Base-by-base conservation (phyloP, 805 yeast genomes). In the Yarrowia phangngaensis region DNA sequence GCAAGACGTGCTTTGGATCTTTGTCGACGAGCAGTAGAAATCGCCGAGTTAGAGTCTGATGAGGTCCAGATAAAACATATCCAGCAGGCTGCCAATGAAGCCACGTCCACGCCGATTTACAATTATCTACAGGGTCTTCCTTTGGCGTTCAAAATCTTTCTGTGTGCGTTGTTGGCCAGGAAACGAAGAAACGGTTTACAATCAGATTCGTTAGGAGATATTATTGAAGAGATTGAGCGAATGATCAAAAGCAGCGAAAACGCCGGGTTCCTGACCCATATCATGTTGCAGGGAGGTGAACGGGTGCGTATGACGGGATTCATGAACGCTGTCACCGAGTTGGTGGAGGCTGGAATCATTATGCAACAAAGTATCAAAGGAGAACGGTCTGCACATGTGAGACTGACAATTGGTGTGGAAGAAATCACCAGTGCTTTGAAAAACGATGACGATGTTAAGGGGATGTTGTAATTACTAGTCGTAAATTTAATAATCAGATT, bases 1-100 rank as follows among this genome's bases (percentile, higher is more conserved):
- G 98, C 97, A 1, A 73, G 99, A 59, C 71, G 97, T 52, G 97
- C 95, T 0, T 69, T 92, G 50, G 83, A 83, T 51, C 84, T 92
- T 17, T 84, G 96, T 60, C 74, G 89, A 28, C 70, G 97, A 51
- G 96, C 97, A 0, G 82, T 89, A 6, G 96, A 87, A 60, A 71
- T 89, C 22, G 95, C 95, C 0, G 94, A 86, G 59, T 59, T 65
- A 24, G 84, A 80, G 15, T 52, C 22, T 14, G 40, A 33, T 8
- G 67, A 75, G 4, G 89, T 88, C 6, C 76, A 76, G 23, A 84
- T 87, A 15, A 69, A 71, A 8, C 95, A 88, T 64, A 79, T 90
- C 14, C 78, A 83, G 63, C 75, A 73, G 55, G 96, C 96, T 0
- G 80, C 86, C 28, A 74, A 76, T 54, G 95, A 86, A 62, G 76